Evolutionary conservation across 495 filamentous ascomycete genomes (phyloP), one percentile per base, ranked within the genome.

Genomic region (Penicillium herquei): DNA sequence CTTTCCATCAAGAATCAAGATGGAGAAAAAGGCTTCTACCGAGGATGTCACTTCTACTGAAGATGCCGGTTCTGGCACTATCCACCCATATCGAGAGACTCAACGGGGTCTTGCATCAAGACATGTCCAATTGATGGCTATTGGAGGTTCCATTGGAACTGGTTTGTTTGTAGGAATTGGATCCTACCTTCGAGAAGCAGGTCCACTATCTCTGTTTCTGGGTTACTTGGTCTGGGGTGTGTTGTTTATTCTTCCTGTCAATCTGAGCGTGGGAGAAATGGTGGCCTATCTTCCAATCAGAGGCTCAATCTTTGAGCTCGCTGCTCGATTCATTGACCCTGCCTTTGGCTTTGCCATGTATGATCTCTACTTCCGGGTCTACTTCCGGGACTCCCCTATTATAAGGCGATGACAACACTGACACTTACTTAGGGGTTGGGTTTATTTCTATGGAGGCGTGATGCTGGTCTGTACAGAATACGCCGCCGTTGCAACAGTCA

Each of bases 111-210:
- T 88, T n/a, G 79, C 81, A 21, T 79, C 82, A 5, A 75, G 86
- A 26, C 86, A 89, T 72, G 65, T 88, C 4, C 80, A 80, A 64
- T 81, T 89, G 80, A 88, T 89, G 79, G 86, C 85, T 2, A 78
- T 88, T 26, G 87, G 89, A 55, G 87, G 87, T 13, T 87, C 87
- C 0, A 86, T 91, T 62, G 88, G 87, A 21, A 91, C 87, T 1
- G 88, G 87, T 44, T 74, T 91, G 31, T 92, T 92, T 72, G 72
- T 91, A 16, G 87, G 89, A 41, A 89, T 84, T 49, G 87, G 88
- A 16, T 75, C 74, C 30, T 87, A 86, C n/a, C 77, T 91, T 45
- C 77, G 79, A 12, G 81, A 78, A 54, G 75, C 85, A 30, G 87
- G 87, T 11, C 88, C 88, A 13, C 72, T 85, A 4, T 86, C 82